A percentile compares a stretch with the other conserved stretches of the same genome.
These are phyloP conservation scores for Aureobasidium lini DNA, from an alignment of 2,329 filamentous ascomycete species.

Conservation along the genomic window DNA sequence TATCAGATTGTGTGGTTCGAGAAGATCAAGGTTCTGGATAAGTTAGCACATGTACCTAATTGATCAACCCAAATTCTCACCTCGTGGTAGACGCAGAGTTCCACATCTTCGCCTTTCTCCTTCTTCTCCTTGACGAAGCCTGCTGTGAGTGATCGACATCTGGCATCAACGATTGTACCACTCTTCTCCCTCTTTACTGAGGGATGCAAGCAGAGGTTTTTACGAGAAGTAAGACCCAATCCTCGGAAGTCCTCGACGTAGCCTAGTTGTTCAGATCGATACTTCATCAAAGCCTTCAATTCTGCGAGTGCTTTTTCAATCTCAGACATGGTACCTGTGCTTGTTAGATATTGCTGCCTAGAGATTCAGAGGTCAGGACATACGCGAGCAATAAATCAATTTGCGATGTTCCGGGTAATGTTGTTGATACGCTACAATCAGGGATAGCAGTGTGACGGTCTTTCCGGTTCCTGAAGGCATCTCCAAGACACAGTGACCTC, in stretches of 20 bases:
- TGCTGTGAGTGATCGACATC: conserved; percentile 89
- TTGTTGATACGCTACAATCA: conserved; percentile 95
- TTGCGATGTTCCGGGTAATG: conserved; percentile 89
- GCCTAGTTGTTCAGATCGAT: conserved; percentile 81
- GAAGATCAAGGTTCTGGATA: conserved; percentile 69
- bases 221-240: conserved; percentile 86
- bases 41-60: not conserved
- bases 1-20: conserved; percentile 90
- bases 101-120: conserved; percentile 86
- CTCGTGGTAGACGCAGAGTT: conserved; percentile 92
- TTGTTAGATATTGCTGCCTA: not conserved
- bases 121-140: conserved; percentile 98
- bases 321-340: conserved; percentile 87
- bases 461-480: conserved; percentile 99
- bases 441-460: conserved; percentile 86
- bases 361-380: conserved; percentile 14
- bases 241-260: conserved; percentile 88
- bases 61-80: conserved; percentile 26
- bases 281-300: conserved; percentile 89
- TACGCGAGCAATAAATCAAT: conserved; percentile 95
- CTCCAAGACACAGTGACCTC: conserved; percentile 91
- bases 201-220: conserved; percentile 93
- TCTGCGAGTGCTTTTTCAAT: conserved; percentile 96
- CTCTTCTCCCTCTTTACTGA: conserved; percentile 96
- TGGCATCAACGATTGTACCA: conserved; percentile 86